A percentile compares a stretch with the other conserved stretches of the same genome.
Conservation (phyloP, 331 rosid species). For the Erythrophleum ivorense region DNA sequence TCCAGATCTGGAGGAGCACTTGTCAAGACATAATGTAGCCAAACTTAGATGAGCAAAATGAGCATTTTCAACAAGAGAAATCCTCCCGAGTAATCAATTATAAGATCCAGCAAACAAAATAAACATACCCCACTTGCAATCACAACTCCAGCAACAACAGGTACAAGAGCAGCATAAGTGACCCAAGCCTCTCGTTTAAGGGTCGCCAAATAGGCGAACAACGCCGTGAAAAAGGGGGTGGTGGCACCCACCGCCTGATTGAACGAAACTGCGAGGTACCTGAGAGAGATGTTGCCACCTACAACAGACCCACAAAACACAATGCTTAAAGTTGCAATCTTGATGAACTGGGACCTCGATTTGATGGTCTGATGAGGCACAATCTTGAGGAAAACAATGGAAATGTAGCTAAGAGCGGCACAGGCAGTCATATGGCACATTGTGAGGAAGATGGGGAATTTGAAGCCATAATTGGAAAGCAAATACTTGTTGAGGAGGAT, state of each 20-base stretch:
- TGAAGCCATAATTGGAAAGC: conserved; percentile 88
- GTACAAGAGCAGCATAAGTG: conserved; percentile 92
- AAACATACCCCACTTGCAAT: conserved; percentile 97
- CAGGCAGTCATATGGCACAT: conserved; percentile 99
- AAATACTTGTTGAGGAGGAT: conserved; percentile 89
- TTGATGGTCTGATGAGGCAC: conserved; percentile 87
- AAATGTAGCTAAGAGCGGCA: conserved; percentile 82
- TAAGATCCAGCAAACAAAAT: conserved; percentile 29
- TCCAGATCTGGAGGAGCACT: conserved; percentile 63
- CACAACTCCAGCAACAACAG: conserved; percentile 97
- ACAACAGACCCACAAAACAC: conserved; percentile 96
- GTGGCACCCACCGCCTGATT: conserved; percentile 99
- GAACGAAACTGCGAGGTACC: conserved; percentile 91
- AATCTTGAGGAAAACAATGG: conserved; percentile 80
- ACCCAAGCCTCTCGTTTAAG: conserved; percentile 96
- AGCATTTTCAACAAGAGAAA: conserved; percentile 1
- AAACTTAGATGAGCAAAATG: conserved; percentile 13
- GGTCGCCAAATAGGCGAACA: conserved; percentile 84
- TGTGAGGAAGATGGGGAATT: conserved; percentile 97
- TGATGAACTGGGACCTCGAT: conserved; percentile 82
- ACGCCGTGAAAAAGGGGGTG: conserved; percentile 94
- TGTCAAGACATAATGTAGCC: not conserved
- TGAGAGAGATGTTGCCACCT: conserved; percentile 90
- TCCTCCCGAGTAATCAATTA: not conserved
- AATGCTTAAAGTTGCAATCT: conserved; percentile 80